Conservation (phyloP, 164 flowering plant genomes). For the Berberis thunbergii region DNA sequence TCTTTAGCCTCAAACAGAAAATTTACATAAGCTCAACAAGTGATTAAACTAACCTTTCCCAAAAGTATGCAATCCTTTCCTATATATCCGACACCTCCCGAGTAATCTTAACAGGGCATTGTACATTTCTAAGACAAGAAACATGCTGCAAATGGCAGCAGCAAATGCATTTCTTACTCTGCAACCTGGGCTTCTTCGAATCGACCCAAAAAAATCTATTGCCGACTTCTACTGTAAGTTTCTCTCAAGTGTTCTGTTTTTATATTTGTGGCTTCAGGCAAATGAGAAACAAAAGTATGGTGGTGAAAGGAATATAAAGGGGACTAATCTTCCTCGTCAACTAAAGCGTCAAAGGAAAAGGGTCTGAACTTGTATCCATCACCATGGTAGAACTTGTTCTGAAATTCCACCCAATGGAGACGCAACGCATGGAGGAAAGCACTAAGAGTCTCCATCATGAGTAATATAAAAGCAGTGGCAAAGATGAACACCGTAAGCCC, state of each 20-base stretch:
- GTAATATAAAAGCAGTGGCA: slow-evolving; percentile 80
- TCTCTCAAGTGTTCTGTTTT: not conserved
- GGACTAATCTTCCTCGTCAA: slow-evolving; percentile 63
- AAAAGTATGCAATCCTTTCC: not conserved
- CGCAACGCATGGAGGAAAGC: slow-evolving; percentile 93
- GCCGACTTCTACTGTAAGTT: slow-evolving; percentile 1
- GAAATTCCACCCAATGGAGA: slow-evolving; percentile 96
- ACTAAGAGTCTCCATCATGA: slow-evolving; percentile 93
- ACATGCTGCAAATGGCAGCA: not conserved
- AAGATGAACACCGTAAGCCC: slow-evolving; percentile 75
- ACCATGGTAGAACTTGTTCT: slow-evolving; percentile 77
- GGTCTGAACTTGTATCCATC: slow-evolving; percentile 92
- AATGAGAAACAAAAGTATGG: slow-evolving; percentile 4
- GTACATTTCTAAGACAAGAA: not conserved
- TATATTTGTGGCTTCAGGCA: slow-evolving; percentile 1
- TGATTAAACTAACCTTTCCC: not conserved
- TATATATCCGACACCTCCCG: not conserved
- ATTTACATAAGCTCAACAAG: not conserved
- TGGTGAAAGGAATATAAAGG: not conserved
- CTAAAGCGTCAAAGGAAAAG: slow-evolving; percentile 58
- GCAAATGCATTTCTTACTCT: slow-evolving; percentile 4
- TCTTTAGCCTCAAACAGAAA: not conserved
- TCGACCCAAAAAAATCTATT: slow-evolving; percentile 4
- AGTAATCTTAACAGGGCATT: not conserved
- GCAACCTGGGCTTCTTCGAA: slow-evolving; percentile 1